Evolutionary conservation across 2,329 filamentous ascomycete genomes (phyloP), one percentile per base, ranked within the genome.

Genomic region (Blastomyces percursus): DNA sequence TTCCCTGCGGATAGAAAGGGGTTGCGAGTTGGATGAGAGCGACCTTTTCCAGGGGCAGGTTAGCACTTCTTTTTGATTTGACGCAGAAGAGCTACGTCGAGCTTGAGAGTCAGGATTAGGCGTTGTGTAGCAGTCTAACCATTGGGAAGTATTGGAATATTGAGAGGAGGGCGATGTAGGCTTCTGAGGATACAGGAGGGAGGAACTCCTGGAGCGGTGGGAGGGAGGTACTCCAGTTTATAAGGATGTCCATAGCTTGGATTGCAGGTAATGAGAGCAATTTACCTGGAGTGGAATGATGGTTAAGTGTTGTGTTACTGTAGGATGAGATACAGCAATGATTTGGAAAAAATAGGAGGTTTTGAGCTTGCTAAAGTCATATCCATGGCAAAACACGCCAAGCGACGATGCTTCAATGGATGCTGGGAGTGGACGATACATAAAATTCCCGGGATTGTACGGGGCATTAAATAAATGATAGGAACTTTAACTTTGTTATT

Each of bases 1-100:
- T 97, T 74, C 94, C 94, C 79, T 93, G 91, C 59, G 90, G 90
- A 74, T 96, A 94, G 82, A 85, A 96, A 62, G 84, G 82, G n/a
- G 82, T 77, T 62, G 86, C 64, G 87, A 88, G 95, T 84, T 96
- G 91, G 27, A 84, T 60, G 1, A 85, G 82, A 0, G 86, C 86
- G 66, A 91, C 71, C 91, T 96, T 24, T 60, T n/a, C 48, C 35
- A 40, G 35, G 30, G 14, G 42, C 27, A 56, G 44, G 4, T 61
- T 59, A 48, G 62, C 46, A 19, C 44, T 21, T 56, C 16, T 64
- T 54, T 46, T 44, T 19, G 6, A n/a, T 52, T 40, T 57, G 14
- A 35, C 12, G 4, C 16, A 16, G 27, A 6, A 48, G 21, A 38
- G 59, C 59, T 14, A 55, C 46, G 16, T 38, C 21, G 6, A 48